phyloP scores from a whole-genome alignment of 2,329 filamentous ascomycete species.

The Thyridium curvatum region DNA sequence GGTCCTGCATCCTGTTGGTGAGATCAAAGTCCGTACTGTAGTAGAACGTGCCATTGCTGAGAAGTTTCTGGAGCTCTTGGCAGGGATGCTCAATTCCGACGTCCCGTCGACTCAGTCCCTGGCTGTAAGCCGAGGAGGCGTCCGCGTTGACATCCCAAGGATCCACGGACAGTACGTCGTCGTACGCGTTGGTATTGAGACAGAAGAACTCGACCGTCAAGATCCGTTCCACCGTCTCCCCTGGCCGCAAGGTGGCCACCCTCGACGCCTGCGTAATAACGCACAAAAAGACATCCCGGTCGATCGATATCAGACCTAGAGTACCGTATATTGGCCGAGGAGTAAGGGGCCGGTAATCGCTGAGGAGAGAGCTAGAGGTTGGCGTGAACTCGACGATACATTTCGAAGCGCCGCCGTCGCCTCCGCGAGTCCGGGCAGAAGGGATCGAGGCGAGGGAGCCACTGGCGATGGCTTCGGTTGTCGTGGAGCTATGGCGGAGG shows the following conservation, averaged over 20 bases:
- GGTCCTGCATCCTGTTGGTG: conserved; percentile 86
- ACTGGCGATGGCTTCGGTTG: conserved; percentile 53
- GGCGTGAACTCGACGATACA: conserved; percentile 87
- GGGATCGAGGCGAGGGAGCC: conserved; percentile 50
- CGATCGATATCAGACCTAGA: conserved; percentile 77
- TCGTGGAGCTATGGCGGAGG: conserved; percentile 68
- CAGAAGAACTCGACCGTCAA: conserved; percentile 88
- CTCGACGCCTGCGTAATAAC: conserved; percentile 75
- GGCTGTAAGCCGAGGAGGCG: conserved; percentile 38
- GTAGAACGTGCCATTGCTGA: conserved; percentile 93
- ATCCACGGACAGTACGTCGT: conserved; percentile 61
- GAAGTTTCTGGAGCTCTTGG: conserved; percentile 80
- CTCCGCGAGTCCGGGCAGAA: conserved; percentile 35
- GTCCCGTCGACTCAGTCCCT: conserved; percentile 59
- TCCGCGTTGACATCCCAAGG: conserved; percentile 45
- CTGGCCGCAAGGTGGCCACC: conserved; percentile 76
- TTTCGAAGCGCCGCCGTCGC: conserved; percentile 41
- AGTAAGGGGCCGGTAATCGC: conserved; percentile 70
- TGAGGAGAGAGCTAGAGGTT: conserved; percentile 57
- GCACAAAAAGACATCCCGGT: conserved; percentile 82
- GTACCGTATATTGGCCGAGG: conserved; percentile 76
- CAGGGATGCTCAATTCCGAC: conserved; percentile 79
- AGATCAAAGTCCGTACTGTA: conserved; percentile 98
- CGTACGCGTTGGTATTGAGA: conserved; percentile 79
- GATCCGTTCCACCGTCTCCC: conserved; percentile 86